Percentiles rank a stretch among this genome's conserved stretches.
Evolutionary conservation across 164 flowering plant species (phyloP).

Genomic region (Berberis thunbergii): DNA sequence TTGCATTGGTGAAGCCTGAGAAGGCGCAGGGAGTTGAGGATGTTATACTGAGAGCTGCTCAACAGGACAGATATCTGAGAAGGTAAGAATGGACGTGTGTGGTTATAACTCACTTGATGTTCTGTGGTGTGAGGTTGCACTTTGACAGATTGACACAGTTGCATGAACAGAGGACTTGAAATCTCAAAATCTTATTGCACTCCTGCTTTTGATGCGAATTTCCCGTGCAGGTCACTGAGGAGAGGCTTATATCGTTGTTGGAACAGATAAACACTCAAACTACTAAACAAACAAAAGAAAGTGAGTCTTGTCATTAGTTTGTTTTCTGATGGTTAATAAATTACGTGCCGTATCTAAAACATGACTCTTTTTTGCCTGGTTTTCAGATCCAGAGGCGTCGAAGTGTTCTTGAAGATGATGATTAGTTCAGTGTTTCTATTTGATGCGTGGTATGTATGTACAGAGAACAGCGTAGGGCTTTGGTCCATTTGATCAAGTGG

Average conservation of each 20-base stretch:
- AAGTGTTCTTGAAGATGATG: conserved; percentile 87
- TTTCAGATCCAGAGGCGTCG: conserved; percentile 92
- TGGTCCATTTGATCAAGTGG: no score
- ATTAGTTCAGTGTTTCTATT: conserved; percentile 21
- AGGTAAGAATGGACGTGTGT: conserved; percentile 32
- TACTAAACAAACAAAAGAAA: conserved; percentile 82
- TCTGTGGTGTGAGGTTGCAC: background rate
- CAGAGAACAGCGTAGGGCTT: no score
- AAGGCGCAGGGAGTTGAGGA: conserved; percentile 98
- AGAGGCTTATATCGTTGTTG: conserved; percentile 76
- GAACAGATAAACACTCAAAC: conserved; percentile 95
- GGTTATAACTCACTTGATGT: background rate
- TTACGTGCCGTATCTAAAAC: background rate
- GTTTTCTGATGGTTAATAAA: no score
- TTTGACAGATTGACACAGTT: background rate
- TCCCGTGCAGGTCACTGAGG: conserved; percentile 73
- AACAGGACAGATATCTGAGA: conserved; percentile 88
- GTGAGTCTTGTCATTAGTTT: conserved; percentile 35
- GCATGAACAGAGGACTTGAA: no score
- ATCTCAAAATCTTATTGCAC: no score
- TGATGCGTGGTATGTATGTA: no score
- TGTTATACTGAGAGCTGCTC: conserved; percentile 80
- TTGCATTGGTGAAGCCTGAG: conserved; percentile 95
- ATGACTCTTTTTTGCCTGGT: background rate
- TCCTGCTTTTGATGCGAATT: background rate